phyloP scores from a whole-genome alignment of 169 alveolate species.

The Cryptosporidium parvum region DNA sequence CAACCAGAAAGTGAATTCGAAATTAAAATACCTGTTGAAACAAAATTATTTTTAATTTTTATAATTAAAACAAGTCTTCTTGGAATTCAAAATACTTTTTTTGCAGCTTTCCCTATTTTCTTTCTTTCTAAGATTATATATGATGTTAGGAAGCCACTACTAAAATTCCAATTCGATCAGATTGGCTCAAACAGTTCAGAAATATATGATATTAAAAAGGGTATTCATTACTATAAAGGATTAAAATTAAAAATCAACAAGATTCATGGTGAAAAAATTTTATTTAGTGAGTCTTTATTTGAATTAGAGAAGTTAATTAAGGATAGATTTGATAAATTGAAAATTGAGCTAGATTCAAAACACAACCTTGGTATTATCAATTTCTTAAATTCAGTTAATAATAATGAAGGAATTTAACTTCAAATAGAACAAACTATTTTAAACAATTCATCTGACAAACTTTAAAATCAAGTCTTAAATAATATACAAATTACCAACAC shows the following conservation, averaged over 20 bases:
- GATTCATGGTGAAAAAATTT: slow-evolving; percentile 6
- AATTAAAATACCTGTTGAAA: neutral
- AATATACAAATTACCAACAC: no score
- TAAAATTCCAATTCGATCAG: neutral
- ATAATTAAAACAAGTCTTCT: neutral
- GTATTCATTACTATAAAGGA: slow-evolving; percentile 4
- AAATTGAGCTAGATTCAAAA: neutral
- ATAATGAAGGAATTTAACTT: neutral
- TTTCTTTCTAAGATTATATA: neutral
- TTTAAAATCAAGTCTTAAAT: no score
- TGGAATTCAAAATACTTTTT: neutral
- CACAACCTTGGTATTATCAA: neutral
- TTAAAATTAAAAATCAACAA: slow-evolving; percentile 27
- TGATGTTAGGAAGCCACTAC: neutral
- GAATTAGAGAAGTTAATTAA: slow-evolving; percentile 14
- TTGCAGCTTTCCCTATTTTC: slow-evolving; percentile 35
- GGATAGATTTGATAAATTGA: neutral
- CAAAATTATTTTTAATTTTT: slow-evolving; percentile 1
- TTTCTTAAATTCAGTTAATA: neutral
- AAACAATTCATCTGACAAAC: no score
- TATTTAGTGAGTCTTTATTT: slow-evolving; percentile 2
- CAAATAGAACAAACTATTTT: no score
- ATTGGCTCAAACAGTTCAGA: neutral
- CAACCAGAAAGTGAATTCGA: neutral
- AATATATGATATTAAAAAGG: slow-evolving; percentile 12